phyloP scores from a whole-genome alignment of 1,284 basidiomycete species.

The Melampsora americana region DNA sequence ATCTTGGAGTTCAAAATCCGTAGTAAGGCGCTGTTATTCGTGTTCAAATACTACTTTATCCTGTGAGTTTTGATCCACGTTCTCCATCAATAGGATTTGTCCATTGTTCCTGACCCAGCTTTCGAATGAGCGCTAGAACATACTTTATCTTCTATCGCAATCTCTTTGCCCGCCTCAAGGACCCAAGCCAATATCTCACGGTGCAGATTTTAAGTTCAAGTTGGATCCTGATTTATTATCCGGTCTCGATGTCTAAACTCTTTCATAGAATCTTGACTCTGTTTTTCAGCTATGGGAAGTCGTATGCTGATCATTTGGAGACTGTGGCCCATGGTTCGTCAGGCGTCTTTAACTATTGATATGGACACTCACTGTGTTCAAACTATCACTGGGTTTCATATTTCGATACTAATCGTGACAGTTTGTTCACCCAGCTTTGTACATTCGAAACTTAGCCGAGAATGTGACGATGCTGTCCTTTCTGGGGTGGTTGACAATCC shows the following conservation, averaged over 20 bases:
- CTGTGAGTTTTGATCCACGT: conserved; percentile 55
- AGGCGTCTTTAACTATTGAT: not conserved
- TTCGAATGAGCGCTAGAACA: not conserved
- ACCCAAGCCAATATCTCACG: conserved; percentile 57
- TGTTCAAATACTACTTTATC: conserved; percentile 55
- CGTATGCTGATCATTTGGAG: conserved; percentile 60
- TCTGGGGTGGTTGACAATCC: conserved; percentile 57
- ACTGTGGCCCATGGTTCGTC: conserved; percentile 54
- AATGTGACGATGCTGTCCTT: conserved; percentile 58
- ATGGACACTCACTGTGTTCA: not conserved
- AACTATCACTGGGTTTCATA: too few species aligned
- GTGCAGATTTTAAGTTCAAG: conserved; percentile 60
- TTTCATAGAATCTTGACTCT: conserved; percentile 56
- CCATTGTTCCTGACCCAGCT: not conserved
- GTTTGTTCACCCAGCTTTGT: conserved; percentile 58
- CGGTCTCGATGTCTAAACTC: conserved; percentile 59
- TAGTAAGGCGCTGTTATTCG: conserved; percentile 59
- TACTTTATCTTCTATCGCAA: conserved; percentile 57
- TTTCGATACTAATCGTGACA: too few species aligned
- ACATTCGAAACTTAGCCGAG: conserved; percentile 61
- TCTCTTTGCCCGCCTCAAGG: conserved; percentile 54
- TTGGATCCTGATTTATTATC: conserved; percentile 60
- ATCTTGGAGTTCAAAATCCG: conserved; percentile 60
- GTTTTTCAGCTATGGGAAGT: conserved; percentile 57
- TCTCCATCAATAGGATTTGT: conserved; percentile 49